Evolutionary conservation across 257 asterid genomes (phyloP).

Genomic region (Craterostigma plantagineum): DNA sequence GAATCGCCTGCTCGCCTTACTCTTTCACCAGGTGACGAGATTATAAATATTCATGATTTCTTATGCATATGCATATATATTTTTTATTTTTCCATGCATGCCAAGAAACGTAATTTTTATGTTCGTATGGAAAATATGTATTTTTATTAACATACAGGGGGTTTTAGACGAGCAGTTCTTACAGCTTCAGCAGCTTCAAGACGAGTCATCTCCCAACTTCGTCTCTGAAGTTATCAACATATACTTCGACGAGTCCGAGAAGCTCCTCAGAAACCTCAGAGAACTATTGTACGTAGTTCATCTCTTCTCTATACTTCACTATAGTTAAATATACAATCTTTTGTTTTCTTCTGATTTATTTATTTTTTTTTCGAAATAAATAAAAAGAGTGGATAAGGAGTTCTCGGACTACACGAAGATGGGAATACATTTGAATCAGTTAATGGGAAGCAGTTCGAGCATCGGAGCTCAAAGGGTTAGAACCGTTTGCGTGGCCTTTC

Average conservation of each 20-base stretch:
- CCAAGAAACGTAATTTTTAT: no score
- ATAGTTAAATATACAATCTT: neutral
- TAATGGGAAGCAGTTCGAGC: conserved; percentile 93
- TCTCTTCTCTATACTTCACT: neutral
- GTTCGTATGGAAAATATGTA: no score
- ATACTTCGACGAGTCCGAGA: conserved; percentile 76
- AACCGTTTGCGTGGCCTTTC: conserved; percentile 66
- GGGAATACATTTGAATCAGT: conserved; percentile 70
- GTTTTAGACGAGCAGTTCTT: conserved; percentile 82
- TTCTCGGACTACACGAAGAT: conserved; percentile 63
- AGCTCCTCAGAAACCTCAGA: conserved; percentile 63
- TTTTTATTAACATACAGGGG: conserved; percentile 22
- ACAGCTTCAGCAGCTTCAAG: conserved; percentile 83
- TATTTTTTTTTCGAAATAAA: neutral
- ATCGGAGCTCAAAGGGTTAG: conserved; percentile 76
- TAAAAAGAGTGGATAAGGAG: conserved; percentile 44
- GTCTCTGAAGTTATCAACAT: conserved; percentile 82
- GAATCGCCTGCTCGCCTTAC: conserved; percentile 71
- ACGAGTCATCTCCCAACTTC: conserved; percentile 74
- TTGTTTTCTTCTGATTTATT: neutral
- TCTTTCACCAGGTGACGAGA: conserved; percentile 69
- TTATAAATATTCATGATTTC: no score
- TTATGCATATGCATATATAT: no score
- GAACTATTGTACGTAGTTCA: conserved; percentile 26
- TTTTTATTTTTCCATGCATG: neutral